These are phyloP conservation scores for Pythium pyrilobum DNA, from an alignment of 352 stramenopile genomes.

Conservation along the genomic window DNA sequence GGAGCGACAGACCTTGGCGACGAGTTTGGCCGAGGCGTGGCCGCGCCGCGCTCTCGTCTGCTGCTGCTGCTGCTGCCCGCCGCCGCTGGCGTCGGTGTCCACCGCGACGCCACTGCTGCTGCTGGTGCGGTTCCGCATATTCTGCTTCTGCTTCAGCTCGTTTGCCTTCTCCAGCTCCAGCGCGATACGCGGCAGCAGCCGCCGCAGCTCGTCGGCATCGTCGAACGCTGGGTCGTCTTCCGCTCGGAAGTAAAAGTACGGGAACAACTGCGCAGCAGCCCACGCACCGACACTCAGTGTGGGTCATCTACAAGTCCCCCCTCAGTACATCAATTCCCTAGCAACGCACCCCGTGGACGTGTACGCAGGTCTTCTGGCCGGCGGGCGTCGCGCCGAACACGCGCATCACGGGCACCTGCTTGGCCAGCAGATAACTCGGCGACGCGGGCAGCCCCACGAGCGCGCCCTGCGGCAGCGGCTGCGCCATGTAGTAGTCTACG, in stretches of 20 bases:
- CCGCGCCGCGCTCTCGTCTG: neutral
- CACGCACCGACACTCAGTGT: no score
- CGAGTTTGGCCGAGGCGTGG: slow-evolving; percentile 24
- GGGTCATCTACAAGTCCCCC: no score
- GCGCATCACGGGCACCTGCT: slow-evolving; percentile 79
- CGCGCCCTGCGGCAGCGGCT: slow-evolving; percentile 45
- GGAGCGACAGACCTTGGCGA: slow-evolving; percentile 53
- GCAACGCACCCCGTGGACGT: slow-evolving; percentile 77
- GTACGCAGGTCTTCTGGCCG: slow-evolving; percentile 86
- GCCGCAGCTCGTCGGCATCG: slow-evolving; percentile 44
- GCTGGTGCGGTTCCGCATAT: slow-evolving; percentile 10
- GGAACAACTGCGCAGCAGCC: slow-evolving; percentile 85
- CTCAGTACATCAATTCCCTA: neutral
- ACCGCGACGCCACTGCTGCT: neutral
- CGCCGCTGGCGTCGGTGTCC: neutral
- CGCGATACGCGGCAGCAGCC: slow-evolving; percentile 59
- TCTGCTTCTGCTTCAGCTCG: slow-evolving; percentile 39
- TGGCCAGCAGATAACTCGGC: slow-evolving; percentile 63
- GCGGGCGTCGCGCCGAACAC: slow-evolving; percentile 88
- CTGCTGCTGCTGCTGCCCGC: neutral
- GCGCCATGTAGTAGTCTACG: slow-evolving; percentile 79
- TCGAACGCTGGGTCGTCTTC: slow-evolving; percentile 66
- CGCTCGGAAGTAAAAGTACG: slow-evolving; percentile 86
- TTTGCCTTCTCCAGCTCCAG: slow-evolving; percentile 64
- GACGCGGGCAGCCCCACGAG: slow-evolving; percentile 41